Conservation (phyloP, 2,329 filamentous ascomycete genomes). For the Stagonosporopsis cucurbitacearum region DNA sequence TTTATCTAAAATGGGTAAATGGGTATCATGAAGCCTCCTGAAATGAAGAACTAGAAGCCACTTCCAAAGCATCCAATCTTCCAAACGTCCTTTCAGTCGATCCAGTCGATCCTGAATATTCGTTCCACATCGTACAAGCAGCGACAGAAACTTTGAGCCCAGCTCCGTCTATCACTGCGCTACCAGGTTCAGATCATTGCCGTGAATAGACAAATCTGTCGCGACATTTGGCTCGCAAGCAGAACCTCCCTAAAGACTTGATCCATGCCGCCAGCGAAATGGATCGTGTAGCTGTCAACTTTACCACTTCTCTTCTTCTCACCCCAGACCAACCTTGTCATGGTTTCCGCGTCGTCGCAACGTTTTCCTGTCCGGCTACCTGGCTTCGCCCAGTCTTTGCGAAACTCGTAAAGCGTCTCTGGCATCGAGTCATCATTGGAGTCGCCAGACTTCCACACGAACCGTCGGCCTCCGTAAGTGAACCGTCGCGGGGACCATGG, state of each 20-base stretch:
- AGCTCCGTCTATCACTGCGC: neutral
- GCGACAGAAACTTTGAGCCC: neutral
- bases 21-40: slow-evolving; percentile 4
- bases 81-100: neutral
- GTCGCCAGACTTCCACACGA: slow-evolving; percentile 53
- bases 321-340: slow-evolving; percentile 44
- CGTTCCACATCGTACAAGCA: neutral
- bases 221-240: slow-evolving; percentile 48
- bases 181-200: slow-evolving; percentile 38
- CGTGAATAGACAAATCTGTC: slow-evolving; percentile 47
- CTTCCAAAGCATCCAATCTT: neutral
- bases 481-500: slow-evolving; percentile 49
- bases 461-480: slow-evolving; percentile 45
- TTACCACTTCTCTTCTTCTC: slow-evolving; percentile 47
- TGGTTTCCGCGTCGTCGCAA: slow-evolving; percentile 40
- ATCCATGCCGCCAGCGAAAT: slow-evolving; percentile 48
- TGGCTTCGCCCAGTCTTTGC: slow-evolving; percentile 44
- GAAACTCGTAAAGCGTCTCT: slow-evolving; percentile 47
- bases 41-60: neutral
- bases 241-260: slow-evolving; percentile 47
- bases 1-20: neutral
- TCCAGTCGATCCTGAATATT: neutral
- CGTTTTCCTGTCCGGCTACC: slow-evolving; percentile 46
- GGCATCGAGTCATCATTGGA: slow-evolving; percentile 56
- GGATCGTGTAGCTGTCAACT: slow-evolving; percentile 48